Conservation (phyloP, 2,329 filamentous ascomycete genomes). For the Pseudogymnoascus sp. region DNA sequence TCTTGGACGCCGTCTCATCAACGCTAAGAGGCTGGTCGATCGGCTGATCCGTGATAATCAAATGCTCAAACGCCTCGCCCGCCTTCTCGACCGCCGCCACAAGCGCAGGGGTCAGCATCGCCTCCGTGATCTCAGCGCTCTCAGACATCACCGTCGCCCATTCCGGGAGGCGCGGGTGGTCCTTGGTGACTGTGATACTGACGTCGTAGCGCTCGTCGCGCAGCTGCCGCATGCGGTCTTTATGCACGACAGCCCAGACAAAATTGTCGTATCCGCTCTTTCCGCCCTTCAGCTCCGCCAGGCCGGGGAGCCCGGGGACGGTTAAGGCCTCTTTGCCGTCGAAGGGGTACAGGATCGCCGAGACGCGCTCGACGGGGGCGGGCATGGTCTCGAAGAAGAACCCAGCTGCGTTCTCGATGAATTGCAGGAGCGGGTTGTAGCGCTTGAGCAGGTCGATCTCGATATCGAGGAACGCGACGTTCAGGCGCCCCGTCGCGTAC, state of each 20-base stretch:
- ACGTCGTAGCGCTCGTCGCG: constrained; percentile 92
- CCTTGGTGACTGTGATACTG: constrained; percentile 87
- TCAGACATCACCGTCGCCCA: constrained; percentile 97
- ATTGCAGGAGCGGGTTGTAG: constrained; percentile 67
- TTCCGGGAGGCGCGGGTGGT: constrained; percentile 76
- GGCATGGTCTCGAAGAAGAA: constrained; percentile 75
- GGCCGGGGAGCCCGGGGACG: constrained; percentile 57
- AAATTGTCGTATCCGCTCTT: constrained; percentile 79
- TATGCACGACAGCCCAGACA: constrained; percentile 92
- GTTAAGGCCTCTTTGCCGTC: constrained; percentile 82
- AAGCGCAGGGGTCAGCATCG: constrained; percentile 79
- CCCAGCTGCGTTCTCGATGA: constrained; percentile 60
- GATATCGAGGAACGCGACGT: constrained; percentile 83
- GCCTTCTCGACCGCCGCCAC: constrained; percentile 70
- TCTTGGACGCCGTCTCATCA: constrained; percentile 75
- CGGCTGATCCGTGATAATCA: constrained; percentile 86
- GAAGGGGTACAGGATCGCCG: constrained; percentile 77
- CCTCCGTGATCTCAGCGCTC: constrained; percentile 87
- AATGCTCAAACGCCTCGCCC: constrained; percentile 74
- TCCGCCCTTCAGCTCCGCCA: constrained; percentile 48
- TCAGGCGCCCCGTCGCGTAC: constrained; percentile 87
- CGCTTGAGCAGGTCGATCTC: constrained; percentile 75
- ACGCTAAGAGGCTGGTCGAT: constrained; percentile 76
- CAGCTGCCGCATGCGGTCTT: constrained; percentile 82
- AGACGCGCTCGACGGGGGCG: constrained; percentile 62